Conservation (phyloP, 345 rosid genomes). For the Eucalyptus camaldulensis region DNA sequence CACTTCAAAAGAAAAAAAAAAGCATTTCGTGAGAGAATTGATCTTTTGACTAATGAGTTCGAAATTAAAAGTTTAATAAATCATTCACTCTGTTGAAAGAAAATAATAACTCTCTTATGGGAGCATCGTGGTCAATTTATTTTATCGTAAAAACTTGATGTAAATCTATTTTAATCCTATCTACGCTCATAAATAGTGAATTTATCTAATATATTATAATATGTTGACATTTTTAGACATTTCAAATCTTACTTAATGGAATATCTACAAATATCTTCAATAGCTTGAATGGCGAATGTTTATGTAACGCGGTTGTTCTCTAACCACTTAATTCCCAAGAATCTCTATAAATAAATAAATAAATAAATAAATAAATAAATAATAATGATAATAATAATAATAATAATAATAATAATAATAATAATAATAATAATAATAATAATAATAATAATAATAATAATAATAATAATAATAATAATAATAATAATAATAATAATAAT, state of each 20-base stretch:
- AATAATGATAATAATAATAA: too few species aligned
- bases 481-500: too few species aligned
- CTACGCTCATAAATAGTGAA: not conserved
- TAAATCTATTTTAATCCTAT: not conserved
- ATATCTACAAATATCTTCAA: not conserved
- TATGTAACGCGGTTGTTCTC: not conserved
- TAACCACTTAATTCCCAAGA: not conserved
- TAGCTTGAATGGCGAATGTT: not conserved
- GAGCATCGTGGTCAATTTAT: not conserved
- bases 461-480: too few species aligned
- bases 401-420: too few species aligned
- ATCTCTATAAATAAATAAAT: not conserved
- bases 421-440: too few species aligned
- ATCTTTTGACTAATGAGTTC: not conserved
- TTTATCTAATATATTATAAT: not conserved
- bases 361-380: too few species aligned
- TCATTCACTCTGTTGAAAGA: not conserved
- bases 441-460: too few species aligned
- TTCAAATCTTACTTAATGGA: not conserved
- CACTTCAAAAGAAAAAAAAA: not conserved
- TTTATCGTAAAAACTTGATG: not conserved
- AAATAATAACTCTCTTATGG: not conserved
- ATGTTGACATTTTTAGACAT: not conserved
- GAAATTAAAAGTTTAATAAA: not conserved
- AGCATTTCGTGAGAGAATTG: not conserved